A percentile compares a stretch with the other conserved stretches of the same genome.
phyloP scores from a whole-genome alignment of 2,329 filamentous ascomycete genomes.

The Colletotrichum spaethianum region DNA sequence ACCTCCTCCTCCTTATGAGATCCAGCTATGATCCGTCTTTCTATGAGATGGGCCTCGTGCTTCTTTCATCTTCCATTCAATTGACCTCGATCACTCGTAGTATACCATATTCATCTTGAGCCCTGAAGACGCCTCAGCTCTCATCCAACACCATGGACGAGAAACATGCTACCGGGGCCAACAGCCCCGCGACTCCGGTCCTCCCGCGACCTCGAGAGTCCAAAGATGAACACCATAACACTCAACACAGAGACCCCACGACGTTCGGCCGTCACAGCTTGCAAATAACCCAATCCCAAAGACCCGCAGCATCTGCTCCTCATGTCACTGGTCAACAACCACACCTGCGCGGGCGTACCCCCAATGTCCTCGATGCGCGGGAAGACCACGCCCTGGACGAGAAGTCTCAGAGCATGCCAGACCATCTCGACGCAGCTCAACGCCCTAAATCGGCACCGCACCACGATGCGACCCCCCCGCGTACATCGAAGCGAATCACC shows the following conservation, averaged over 20 bases:
- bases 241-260: not conserved
- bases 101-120: too few species aligned
- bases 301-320: not conserved
- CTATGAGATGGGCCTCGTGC: not conserved
- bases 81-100: not conserved
- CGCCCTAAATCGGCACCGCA: constrained; percentile 7
- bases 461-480: not conserved
- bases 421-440: constrained; percentile 2
- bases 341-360: not conserved
- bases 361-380: not conserved
- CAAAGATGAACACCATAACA: not conserved
- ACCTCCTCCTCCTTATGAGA: not conserved
- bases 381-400: not conserved
- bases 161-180: not conserved
- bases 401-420: constrained; percentile 17
- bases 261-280: constrained; percentile 33
- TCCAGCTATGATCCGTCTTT: not conserved
- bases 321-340: not conserved
- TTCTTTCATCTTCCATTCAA: not conserved
- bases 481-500: not conserved
- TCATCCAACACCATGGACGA: constrained; percentile 6
- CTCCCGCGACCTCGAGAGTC: not conserved
- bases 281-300: constrained; percentile 11
- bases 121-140: not conserved
- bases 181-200: not conserved